phyloP scores from a whole-genome alignment of 805 yeast genomes.

The Candida loeiensis region DNA sequence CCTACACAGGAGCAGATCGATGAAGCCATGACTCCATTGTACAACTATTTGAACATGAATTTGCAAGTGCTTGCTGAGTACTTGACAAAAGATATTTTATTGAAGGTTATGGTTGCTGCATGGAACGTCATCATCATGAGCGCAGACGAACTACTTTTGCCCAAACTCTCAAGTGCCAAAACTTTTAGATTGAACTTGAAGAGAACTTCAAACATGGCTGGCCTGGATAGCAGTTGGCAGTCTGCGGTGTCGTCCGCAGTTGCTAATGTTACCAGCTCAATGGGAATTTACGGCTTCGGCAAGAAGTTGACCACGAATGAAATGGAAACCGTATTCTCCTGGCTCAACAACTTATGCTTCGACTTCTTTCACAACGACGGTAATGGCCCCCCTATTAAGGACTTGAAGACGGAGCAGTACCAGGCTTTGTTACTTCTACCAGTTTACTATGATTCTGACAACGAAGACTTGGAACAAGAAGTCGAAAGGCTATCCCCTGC shows the following conservation, averaged over 20 bases:
- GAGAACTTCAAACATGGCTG: slow-evolving; percentile 14
- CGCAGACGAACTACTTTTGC: slow-evolving; percentile 71
- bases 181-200: slow-evolving; percentile 26
- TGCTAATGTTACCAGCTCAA: slow-evolving; percentile 45
- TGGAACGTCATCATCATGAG: slow-evolving; percentile 73
- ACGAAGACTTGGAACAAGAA: slow-evolving; percentile 48
- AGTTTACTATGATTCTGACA: slow-evolving; percentile 55
- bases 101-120: slow-evolving; percentile 68
- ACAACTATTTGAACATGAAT: slow-evolving; percentile 69
- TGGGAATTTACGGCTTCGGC: slow-evolving; percentile 47
- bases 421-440: slow-evolving; percentile 64
- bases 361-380: slow-evolving; percentile 81
- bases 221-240: slow-evolving; percentile 32
- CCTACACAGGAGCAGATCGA: slow-evolving; percentile 50
- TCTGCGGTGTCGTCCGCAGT: slow-evolving; percentile 46
- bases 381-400: slow-evolving; percentile 70
- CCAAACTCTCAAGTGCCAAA: slow-evolving; percentile 55
- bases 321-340: slow-evolving; percentile 62
- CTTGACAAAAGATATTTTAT: slow-evolving; percentile 51
- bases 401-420: slow-evolving; percentile 58
- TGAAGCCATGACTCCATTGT: slow-evolving; percentile 68
- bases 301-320: slow-evolving; percentile 56
- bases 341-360: slow-evolving; percentile 63
- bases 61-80: slow-evolving; percentile 59
- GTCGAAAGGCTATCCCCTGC: slow-evolving; percentile 57